Evolutionary conservation across 371 early-diverging fungal genomes (phyloP).

Genomic region (Globomyces sp.): DNA sequence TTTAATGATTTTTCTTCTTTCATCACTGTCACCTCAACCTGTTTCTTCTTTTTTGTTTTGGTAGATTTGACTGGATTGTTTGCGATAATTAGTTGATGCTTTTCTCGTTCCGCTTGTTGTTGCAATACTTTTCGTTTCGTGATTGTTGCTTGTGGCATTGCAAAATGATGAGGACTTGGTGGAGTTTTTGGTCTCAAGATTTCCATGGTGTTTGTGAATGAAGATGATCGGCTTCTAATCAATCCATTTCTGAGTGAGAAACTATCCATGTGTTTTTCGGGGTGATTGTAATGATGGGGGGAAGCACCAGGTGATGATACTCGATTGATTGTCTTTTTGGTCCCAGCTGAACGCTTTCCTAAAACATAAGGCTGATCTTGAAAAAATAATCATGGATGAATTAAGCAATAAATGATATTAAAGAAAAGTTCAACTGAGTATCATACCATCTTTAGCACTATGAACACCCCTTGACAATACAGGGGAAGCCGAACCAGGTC

Average conservation of each 20-base stretch:
- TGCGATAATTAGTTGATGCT: no score
- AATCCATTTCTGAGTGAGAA: background rate
- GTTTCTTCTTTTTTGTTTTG: conserved; percentile 4
- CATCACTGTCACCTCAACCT: background rate
- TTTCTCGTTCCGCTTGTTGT: background rate
- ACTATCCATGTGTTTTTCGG: conserved; percentile 13
- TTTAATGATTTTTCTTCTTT: background rate
- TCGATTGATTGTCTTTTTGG: background rate
- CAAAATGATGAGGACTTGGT: conserved; percentile 13
- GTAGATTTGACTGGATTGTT: background rate
- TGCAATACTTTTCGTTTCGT: background rate
- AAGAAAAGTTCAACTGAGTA: no score
- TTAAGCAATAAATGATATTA: no score
- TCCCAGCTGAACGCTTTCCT: no score
- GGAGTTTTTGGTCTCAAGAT: conserved; percentile 17
- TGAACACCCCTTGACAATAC: conserved; percentile 9
- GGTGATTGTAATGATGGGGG: conserved; percentile 17
- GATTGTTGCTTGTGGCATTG: background rate
- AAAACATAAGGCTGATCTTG: no score
- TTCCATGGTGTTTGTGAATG: conserved; percentile 11
- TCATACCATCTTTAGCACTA: background rate
- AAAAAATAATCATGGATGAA: no score
- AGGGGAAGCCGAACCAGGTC: conserved; percentile 16
- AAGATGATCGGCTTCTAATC: conserved; percentile 8
- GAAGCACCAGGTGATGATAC: background rate